Evolutionary conservation across 805 yeast genomes (phyloP).

Genomic region (Kluyveromyces wickerhamii): DNA sequence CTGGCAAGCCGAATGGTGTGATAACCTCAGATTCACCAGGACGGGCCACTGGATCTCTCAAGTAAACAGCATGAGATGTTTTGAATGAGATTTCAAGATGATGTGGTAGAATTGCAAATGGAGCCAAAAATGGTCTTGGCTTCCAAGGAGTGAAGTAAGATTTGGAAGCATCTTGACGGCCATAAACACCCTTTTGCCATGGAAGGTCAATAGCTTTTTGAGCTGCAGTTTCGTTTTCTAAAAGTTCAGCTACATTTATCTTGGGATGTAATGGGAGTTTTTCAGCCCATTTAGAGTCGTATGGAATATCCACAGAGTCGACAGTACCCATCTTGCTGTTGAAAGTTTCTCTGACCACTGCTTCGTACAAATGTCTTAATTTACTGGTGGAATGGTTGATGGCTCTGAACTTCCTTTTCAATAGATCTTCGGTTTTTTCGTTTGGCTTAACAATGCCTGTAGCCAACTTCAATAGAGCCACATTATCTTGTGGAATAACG

Average conservation of each 20-base stretch:
- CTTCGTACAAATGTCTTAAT: slow-evolving; percentile 26
- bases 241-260: slow-evolving; percentile 36
- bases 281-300: slow-evolving; percentile 45
- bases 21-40: slow-evolving; percentile 96
- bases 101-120: slow-evolving; percentile 85
- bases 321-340: slow-evolving; percentile 16
- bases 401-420: slow-evolving; percentile 20
- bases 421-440: slow-evolving; percentile 17
- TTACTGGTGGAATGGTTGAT: slow-evolving; percentile 22
- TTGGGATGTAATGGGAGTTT: slow-evolving; percentile 36
- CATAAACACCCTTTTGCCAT: slow-evolving; percentile 75
- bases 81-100: slow-evolving; percentile 85
- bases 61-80: slow-evolving; percentile 93
- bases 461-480: slow-evolving; percentile 12
- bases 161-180: slow-evolving; percentile 68
- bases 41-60: slow-evolving; percentile 94
- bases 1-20: slow-evolving; percentile 72
- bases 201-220: slow-evolving; percentile 51
- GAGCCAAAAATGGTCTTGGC: slow-evolving; percentile 88
- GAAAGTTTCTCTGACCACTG: slow-evolving; percentile 18
- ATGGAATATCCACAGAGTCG: slow-evolving; percentile 30
- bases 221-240: slow-evolving; percentile 44
- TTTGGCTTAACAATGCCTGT: slow-evolving; percentile 14
- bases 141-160: slow-evolving; percentile 95
- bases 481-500: slow-evolving; percentile 9